Evolutionary conservation across 352 stramenopile species (phyloP).

Genomic region (Globisporangium yorkense): DNA sequence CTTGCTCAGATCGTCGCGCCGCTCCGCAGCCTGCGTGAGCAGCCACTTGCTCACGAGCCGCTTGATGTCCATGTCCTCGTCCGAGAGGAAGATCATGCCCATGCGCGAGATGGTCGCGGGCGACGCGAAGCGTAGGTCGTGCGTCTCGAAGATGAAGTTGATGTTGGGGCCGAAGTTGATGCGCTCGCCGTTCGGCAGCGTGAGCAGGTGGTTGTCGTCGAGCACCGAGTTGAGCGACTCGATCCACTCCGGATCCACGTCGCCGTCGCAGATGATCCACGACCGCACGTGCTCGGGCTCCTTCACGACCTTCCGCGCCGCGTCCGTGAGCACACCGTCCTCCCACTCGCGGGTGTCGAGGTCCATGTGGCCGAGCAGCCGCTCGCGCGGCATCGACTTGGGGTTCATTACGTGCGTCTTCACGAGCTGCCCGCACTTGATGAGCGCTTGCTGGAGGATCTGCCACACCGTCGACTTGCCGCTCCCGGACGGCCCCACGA

Average conservation of each 20-base stretch:
- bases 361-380: conserved; percentile 92
- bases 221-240: conserved; percentile 95
- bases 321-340: conserved; percentile 93
- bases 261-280: conserved; percentile 95
- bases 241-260: conserved; percentile 97
- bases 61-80: conserved; percentile 85
- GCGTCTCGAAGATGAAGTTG: conserved; percentile 97
- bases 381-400: conserved; percentile 92
- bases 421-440: conserved; percentile 78
- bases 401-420: conserved; percentile 96
- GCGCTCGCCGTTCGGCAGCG: conserved; percentile 93
- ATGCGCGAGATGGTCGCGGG: conserved; percentile 95
- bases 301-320: conserved; percentile 88
- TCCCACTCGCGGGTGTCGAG: conserved; percentile 93
- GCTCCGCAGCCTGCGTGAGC: conserved; percentile 42
- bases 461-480: conserved; percentile 94
- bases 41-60: conserved; percentile 82
- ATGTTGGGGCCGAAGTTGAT: conserved; percentile 95
- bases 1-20: conserved; percentile 45
- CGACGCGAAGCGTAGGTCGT: conserved; percentile 92
- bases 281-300: conserved; percentile 84
- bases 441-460: conserved; percentile 86
- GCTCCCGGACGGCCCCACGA: conserved; percentile 90
- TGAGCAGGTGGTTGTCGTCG: conserved; percentile 96
- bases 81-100: conserved; percentile 96